These are phyloP conservation scores for Tulasnella sp. DNA, from an alignment of 768 basidiomycete species.

Conservation along the genomic window DNA sequence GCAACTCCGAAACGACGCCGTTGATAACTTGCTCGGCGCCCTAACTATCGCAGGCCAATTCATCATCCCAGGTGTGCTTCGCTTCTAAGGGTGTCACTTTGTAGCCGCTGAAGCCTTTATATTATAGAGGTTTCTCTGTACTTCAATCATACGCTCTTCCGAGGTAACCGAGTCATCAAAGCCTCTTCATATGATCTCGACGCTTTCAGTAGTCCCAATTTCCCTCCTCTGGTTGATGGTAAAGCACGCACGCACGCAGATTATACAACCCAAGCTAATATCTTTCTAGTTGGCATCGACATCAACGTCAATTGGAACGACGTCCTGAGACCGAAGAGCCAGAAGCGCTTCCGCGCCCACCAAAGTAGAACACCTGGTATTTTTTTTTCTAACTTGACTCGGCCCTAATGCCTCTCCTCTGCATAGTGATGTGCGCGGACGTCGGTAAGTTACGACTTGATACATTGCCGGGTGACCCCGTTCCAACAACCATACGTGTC, in stretches of 20 bases:
- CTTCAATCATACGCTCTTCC: conserved; percentile 80
- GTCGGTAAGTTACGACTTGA: conserved; percentile 60
- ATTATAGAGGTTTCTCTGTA: conserved; percentile 68
- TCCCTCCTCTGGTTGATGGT: conserved; percentile 73
- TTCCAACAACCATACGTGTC: not conserved
- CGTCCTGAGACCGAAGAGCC: conserved; percentile 69
- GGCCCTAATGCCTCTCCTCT: not conserved
- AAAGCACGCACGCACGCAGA: too few species aligned
- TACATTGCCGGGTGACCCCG: not conserved
- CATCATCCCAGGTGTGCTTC: conserved; percentile 64
- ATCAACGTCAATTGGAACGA: conserved; percentile 83
- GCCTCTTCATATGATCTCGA: conserved; percentile 70
- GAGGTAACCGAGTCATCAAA: conserved; percentile 79
- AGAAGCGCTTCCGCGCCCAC: conserved; percentile 70
- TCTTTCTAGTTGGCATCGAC: conserved; percentile 71
- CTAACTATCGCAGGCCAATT: conserved; percentile 82
- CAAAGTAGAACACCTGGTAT: conserved; percentile 38
- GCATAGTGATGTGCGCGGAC: conserved; percentile 61
- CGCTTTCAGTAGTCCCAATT: conserved; percentile 80
- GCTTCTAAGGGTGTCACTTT: not conserved
- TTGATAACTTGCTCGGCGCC: conserved; percentile 85
- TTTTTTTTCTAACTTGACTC: not conserved
- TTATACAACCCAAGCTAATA: too few species aligned
- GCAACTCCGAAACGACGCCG: conserved; percentile 85
- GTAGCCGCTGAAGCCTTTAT: not conserved